Evolutionary conservation across 2,329 filamentous ascomycete species (phyloP), one percentile per base, ranked within the genome.

Genomic region (Escovopsis sp.): DNA sequence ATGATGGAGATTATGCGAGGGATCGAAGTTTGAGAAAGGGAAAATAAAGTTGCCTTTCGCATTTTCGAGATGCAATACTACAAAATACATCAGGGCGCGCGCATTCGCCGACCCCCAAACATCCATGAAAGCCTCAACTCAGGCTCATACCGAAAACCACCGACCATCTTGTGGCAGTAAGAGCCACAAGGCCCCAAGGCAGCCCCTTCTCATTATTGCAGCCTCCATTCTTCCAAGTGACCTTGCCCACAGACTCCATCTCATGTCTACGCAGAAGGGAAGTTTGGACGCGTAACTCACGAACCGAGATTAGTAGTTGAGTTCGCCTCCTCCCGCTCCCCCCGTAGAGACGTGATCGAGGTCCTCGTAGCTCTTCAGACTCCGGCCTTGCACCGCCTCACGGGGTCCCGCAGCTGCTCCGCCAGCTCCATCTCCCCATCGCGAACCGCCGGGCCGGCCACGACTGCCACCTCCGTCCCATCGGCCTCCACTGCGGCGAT

Each of bases 311-410:
- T 72, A 96, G 58, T 96, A 96, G 63, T 96, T 93, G 55, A 96
- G 67, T 65, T 95, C 89, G 26, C 85, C 83, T 35, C 81, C 78
- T 15, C 80, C 77, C 33, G 75, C 70, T 19, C 80, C 77, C 33
- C 75, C 70, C 12, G 80, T 77, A 33, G 78, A 78, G 45, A 82
- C 81, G 38, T 93, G 89, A 65, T 98, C 91, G 23, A 98, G 69
- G 58, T 98, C 91, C 61, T 98, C 93, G 58, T 98, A 98, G 60
- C 86, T 95, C 72, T 94, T 94, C 50, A 98, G 66, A 47, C 85
- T 94, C 44, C 91, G 77, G 5, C 91, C 91, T 51, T 93, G 85
- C 1, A 94, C 87, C 10, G 91, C 89, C 62, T 96, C 88, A 18
- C 85, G 76, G 18, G 91, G 89, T 0, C 87, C 88, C 46, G 88